Evolutionary conservation across 2,329 filamentous ascomycete genomes (phyloP).

Genomic region (Aspergillus melleus): DNA sequence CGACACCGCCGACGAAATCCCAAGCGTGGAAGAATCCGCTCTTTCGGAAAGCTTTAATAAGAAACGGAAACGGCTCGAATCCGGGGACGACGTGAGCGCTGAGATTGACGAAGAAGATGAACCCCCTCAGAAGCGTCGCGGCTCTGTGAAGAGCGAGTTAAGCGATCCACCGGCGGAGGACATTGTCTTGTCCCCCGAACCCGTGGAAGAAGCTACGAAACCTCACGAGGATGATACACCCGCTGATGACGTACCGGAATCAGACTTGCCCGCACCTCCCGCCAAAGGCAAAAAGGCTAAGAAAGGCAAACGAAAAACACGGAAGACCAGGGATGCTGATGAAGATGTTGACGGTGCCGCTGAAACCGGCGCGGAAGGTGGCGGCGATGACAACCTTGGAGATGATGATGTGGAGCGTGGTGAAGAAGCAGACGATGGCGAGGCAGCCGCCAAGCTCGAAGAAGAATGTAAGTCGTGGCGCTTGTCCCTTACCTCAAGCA

Average conservation of each 20-base stretch:
- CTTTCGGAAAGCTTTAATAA: conserved; percentile 36
- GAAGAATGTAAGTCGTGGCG: conserved; percentile 49
- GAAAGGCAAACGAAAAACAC: conserved; percentile 48
- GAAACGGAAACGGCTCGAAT: conserved; percentile 43
- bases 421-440: conserved; percentile 46
- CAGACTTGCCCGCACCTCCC: conserved; percentile 29
- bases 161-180: conserved; percentile 38
- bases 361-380: conserved; percentile 44
- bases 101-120: conserved; percentile 42
- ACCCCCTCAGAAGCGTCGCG: conserved; percentile 43
- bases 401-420: conserved; percentile 51
- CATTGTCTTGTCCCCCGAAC: conserved; percentile 35
- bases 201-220: conserved; percentile 34
- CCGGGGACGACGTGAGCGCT: conserved; percentile 36
- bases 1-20: conserved; percentile 21
- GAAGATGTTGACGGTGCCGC: conserved; percentile 41
- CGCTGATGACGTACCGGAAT: conserved; percentile 33
- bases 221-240: conserved; percentile 31
- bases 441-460: conserved; percentile 49
- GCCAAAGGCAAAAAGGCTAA: conserved; percentile 44
- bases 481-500: background rate
- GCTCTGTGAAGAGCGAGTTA: conserved; percentile 38
- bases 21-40: conserved; percentile 27
- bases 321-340: conserved; percentile 40
- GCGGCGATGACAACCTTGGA: conserved; percentile 50